Evolutionary conservation across 2,329 filamentous ascomycete species (phyloP), one percentile per base, ranked within the genome.

Genomic region (Trichophyton rubrum): DNA sequence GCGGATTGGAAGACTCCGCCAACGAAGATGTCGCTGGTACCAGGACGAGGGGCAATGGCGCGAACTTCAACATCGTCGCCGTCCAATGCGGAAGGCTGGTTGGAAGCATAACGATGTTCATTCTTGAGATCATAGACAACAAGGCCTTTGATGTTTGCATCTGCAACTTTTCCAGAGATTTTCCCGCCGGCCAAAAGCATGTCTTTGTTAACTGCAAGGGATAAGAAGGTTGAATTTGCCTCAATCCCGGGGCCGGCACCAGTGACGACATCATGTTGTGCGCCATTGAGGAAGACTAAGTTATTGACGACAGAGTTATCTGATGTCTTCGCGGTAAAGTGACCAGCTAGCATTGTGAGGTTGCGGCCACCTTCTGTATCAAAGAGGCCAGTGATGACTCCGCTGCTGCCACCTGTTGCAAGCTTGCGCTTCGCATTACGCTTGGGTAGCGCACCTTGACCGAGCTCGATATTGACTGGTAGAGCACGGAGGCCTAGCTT

Each of bases 261-360:
- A 27, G 80, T 85, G 15, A 95, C 78, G 2, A 78, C 77, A 66
- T 87, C 78, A 24, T 78, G 79, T 62, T 88, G 78, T n/a, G 84
- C 82, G 49, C 86, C 86, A 71, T 96, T 88, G 63, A 97, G 83
- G 64, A 99, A 82, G 41, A 87, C 79, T 15, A 99, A 77, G 67
- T 96, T 97, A 65, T 90, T 80, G 62, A 96, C 80, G 3, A 80
- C 79, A 2, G 86, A 84, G 22, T 85, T 88, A 66, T 91, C 82
- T 6, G 80, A 81, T 13, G 82, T 82, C 33, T 79, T 83, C 0
- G 89, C 85, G 6, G 82, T 82, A 71, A 99, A 99, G 67, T 90
- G 89, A 1, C 93, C 93, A 56, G 86, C 93, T 30, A 97, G 79
- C 43, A 97, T 82, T 0, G 93, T 97, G 61, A 95, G 80, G 72